A percentile compares a stretch with the other conserved stretches of the same genome.
Evolutionary conservation across 2,329 filamentous ascomycete genomes (phyloP).

Genomic region (Beauveria varroae): DNA sequence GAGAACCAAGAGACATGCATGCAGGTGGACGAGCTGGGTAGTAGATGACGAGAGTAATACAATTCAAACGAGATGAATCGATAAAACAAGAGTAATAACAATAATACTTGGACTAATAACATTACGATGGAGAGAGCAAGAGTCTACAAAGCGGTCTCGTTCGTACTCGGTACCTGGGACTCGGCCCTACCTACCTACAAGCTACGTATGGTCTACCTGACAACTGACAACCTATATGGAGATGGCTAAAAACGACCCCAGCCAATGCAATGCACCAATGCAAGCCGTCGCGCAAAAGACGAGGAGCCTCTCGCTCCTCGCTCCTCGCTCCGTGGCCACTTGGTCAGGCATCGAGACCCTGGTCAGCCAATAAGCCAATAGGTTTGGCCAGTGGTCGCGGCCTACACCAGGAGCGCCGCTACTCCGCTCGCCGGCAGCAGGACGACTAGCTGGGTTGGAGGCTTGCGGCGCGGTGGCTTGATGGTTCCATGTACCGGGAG

Average conservation of each 20-base stretch:
- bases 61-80: background rate
- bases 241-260: background rate
- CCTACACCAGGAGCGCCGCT: background rate
- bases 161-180: background rate
- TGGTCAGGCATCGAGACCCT: background rate
- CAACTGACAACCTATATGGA: background rate
- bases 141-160: background rate
- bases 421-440: constrained; percentile 4
- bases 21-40: background rate
- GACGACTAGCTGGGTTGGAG: background rate
- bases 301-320: background rate
- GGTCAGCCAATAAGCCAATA: constrained; percentile 9
- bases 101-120: background rate
- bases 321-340: background rate
- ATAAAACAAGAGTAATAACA: background rate
- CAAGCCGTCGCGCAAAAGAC: constrained; percentile 1
- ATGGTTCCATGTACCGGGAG: constrained; percentile 2
- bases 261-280: constrained; percentile 8
- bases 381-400: constrained; percentile 1
- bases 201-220: no score
- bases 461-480: constrained; percentile 3
- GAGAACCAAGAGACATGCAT: background rate
- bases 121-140: background rate
- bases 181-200: no score
- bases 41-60: background rate